Evolutionary conservation across 2,329 filamentous ascomycete species (phyloP).

Genomic region (Alternaria atra): DNA sequence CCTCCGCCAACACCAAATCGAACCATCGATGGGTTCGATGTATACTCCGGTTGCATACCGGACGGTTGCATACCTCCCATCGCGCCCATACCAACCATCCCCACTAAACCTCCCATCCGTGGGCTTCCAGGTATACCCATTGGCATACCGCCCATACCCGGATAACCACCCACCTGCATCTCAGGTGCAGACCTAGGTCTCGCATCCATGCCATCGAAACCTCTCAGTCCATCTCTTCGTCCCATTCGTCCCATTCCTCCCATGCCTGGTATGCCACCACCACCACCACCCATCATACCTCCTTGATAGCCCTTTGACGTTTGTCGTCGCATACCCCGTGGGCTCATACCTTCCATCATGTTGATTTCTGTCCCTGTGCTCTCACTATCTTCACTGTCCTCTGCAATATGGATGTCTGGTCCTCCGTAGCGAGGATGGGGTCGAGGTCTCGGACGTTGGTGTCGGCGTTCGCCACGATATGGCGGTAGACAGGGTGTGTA

Average conservation of each 20-base stretch:
- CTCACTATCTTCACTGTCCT: conserved; percentile 13
- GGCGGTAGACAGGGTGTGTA: conserved; percentile 4
- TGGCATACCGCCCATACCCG: background rate
- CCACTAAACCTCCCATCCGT: background rate
- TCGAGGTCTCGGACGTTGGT: background rate
- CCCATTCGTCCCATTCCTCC: background rate
- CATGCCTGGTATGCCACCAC: conserved; percentile 5
- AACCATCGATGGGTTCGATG: conserved; percentile 13
- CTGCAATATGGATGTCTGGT: conserved; percentile 3
- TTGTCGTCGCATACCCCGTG: conserved; percentile 3
- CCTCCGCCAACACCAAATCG: background rate
- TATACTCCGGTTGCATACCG: conserved; percentile 19
- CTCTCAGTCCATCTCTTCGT: background rate
- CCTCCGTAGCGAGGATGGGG: background rate
- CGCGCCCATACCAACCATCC: conserved; percentile 4
- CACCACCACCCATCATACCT: conserved; percentile 5
- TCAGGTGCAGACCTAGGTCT: conserved; percentile 14
- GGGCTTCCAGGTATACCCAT: background rate
- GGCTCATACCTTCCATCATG: background rate
- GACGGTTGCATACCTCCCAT: conserved; percentile 8
- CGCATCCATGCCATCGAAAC: background rate
- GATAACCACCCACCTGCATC: conserved; percentile 3
- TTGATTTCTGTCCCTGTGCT: background rate
- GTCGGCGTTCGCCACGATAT: background rate
- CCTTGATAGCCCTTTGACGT: background rate